Base-by-base conservation (phyloP, 148 eudicot species). In the Chenopodium suecicum region DNA sequence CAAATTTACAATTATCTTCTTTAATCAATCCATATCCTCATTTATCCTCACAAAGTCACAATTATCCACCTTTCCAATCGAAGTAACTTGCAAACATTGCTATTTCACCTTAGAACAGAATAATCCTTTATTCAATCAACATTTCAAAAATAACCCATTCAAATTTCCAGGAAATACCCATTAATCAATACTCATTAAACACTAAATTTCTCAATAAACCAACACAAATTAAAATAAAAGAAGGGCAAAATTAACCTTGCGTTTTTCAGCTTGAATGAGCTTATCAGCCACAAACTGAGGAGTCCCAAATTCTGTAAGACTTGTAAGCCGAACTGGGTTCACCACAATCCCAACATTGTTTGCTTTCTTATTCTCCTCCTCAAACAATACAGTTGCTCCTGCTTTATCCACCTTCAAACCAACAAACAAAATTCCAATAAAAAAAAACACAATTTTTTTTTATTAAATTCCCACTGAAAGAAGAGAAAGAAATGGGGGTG, bases 341-440 rank as follows among this genome's bases (percentile, higher is more conserved):
- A 95, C 97, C 47, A 95, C 97, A 17, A 95, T 89, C 14, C 98
- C 97, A 1, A 95, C 80, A 88, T 88, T 95, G 85, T 95, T 95
- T 37, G 90, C 83, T 25, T 89, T 88, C 81, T 92, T 93, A 70
- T 82, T 85, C 80, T 86, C 84, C 85, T 95, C 97, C 89, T 95
- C 93, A 81, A 95, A 93, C 75, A 95, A 81, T 74, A 82, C 90
- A 46, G 91, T 95, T 0, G 98, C 98, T 75, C 98, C 98, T 63
- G 98, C 92, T 90, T 95, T 95, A 64, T 95, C 96, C 70, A 92
- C 92, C 98, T 93, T 78, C 70, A 70, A 65, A 83, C 67, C 83
- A 68, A 64, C 48, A 73, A 63, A 76, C 62, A 17, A 56, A 52
- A 52, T 14, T 4, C 17, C 20, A 56, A 56, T 14, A 3, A 23